These are phyloP conservation scores for Claviceps sp. DNA, from an alignment of 2,329 filamentous ascomycete species.

Conservation along the genomic window DNA sequence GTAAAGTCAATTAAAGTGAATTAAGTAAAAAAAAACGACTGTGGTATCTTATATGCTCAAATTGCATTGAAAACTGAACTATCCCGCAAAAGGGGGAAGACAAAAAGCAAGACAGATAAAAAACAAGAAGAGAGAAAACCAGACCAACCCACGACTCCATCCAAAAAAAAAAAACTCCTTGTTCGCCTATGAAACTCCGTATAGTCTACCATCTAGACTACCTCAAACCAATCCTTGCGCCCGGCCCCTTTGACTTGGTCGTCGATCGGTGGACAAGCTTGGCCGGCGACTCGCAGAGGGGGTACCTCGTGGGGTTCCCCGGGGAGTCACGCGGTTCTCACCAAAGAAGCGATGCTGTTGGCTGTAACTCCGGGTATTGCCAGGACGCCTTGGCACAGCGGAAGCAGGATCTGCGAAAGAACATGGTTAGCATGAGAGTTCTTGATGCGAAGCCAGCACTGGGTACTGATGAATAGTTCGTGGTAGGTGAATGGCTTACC, in stretches of 20 bases:
- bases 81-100: neutral
- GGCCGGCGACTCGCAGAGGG: conserved; percentile 22
- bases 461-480: neutral
- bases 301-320: conserved; percentile 23
- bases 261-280: conserved; percentile 10
- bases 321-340: conserved; percentile 26
- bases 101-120: neutral
- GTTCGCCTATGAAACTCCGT: neutral
- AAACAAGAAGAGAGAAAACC: neutral
- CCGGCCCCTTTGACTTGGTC: conserved; percentile 4
- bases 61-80: neutral
- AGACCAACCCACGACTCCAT: neutral
- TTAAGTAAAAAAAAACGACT: neutral
- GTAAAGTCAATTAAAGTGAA: neutral
- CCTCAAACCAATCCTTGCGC: no score
- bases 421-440: neutral
- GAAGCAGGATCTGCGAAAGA: conserved; percentile 8
- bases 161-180: no score
- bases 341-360: conserved; percentile 28
- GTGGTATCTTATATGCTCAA: neutral
- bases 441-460: neutral
- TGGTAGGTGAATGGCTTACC: conserved; percentile 13
- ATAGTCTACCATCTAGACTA: neutral
- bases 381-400: conserved; percentile 11
- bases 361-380: conserved; percentile 19